Conservation (phyloP, 2,329 filamentous ascomycete genomes). For the Aspergillus ochraceus region DNA sequence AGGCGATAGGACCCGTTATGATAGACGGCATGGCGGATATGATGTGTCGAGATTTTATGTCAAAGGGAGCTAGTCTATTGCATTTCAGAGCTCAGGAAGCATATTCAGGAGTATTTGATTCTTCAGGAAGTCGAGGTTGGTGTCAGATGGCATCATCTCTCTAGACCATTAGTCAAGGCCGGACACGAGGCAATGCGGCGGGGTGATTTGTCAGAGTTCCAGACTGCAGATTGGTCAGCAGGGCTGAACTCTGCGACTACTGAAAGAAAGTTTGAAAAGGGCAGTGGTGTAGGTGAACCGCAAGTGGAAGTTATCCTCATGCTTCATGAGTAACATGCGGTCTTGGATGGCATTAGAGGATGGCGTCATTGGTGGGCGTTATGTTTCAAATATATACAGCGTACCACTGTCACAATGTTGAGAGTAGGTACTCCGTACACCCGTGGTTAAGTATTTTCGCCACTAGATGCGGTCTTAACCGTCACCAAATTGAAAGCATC, state of each 20-base stretch:
- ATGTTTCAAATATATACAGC: too few species aligned
- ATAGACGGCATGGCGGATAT: constrained; percentile 23
- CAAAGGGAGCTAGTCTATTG: not conserved
- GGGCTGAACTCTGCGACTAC: not conserved
- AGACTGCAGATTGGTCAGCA: not conserved
- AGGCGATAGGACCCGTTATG: constrained; percentile 36
- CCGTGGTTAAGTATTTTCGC: too few species aligned
- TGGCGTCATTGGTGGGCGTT: too few species aligned
- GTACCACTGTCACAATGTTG: too few species aligned
- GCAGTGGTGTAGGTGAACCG: not conserved
- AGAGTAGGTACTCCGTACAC: fast-evolving
- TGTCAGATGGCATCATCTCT: not conserved
- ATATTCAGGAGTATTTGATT: not conserved
- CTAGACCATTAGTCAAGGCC: not conserved
- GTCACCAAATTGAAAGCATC: too few species aligned
- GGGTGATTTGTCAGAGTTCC: not conserved
- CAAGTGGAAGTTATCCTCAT: too few species aligned
- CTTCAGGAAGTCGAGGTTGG: not conserved
- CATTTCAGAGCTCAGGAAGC: not conserved
- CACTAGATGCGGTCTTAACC: too few species aligned
- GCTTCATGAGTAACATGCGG: too few species aligned
- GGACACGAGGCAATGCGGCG: not conserved
- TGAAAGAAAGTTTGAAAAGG: not conserved
- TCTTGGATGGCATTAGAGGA: too few species aligned
- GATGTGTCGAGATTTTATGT: not conserved